These are phyloP conservation scores for Fusarium sp. DNA, from an alignment of 2,329 filamentous ascomycete genomes.

Conservation along the genomic window DNA sequence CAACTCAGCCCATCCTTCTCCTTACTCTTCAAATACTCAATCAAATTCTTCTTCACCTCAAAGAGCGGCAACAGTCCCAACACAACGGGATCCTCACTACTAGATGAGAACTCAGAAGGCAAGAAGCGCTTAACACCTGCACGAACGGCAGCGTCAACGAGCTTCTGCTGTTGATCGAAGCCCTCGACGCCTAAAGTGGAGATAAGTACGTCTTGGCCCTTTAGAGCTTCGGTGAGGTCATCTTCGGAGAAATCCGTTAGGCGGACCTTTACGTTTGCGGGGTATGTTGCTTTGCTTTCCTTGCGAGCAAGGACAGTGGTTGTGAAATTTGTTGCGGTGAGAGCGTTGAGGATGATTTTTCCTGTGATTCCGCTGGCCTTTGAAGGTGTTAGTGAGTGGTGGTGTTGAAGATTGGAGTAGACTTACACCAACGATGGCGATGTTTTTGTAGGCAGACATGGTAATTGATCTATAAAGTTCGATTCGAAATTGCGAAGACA, in stretches of 20 bases:
- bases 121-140: neutral
- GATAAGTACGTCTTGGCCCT: neutral
- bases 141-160: neutral
- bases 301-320: neutral
- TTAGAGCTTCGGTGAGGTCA: neutral
- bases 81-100: neutral
- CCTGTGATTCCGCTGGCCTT: slow-evolving; percentile 9
- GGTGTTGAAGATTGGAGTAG: accelerated
- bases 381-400: accelerated
- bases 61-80: neutral
- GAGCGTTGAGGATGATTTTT: neutral
- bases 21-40: neutral
- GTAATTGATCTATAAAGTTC: accelerated
- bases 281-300: slow-evolving; percentile 2
- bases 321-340: neutral
- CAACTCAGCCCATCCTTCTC: slow-evolving; percentile 2
- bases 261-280: neutral
- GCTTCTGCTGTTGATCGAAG: neutral
- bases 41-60: neutral
- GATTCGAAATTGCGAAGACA: accelerated
- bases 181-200: neutral
- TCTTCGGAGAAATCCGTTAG: neutral
- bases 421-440: slow-evolving; percentile 4
- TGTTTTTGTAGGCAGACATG: slow-evolving; percentile 1
- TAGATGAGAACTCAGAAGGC: neutral